phyloP scores from a whole-genome alignment of 768 basidiomycete genomes.

The Ramaria rubella region DNA sequence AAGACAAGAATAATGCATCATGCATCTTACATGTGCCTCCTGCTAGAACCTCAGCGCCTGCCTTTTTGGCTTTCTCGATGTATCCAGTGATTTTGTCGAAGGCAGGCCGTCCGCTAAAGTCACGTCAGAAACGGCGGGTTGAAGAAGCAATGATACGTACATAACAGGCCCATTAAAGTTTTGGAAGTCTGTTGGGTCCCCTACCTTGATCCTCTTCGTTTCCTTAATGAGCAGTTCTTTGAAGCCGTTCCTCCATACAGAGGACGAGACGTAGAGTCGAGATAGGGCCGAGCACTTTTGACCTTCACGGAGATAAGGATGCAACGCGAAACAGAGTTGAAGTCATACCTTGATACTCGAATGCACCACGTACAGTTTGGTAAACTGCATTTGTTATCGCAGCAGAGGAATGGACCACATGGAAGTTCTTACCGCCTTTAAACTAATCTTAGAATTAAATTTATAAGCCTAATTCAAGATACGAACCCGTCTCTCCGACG shows the following conservation, averaged over 20 bases:
- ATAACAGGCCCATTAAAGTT: constrained; percentile 98
- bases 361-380: constrained; percentile 81
- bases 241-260: constrained; percentile 82
- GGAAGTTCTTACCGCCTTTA: constrained; percentile 94
- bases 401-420: constrained; percentile 82
- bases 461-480: neutral
- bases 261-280: constrained; percentile 81
- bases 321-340: neutral
- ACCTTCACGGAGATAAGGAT: constrained; percentile 34
- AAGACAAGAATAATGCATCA: neutral
- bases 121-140: neutral
- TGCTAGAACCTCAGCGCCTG: constrained; percentile 82
- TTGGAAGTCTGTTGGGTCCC: constrained; percentile 62
- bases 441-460: neutral
- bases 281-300: constrained; percentile 98
- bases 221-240: constrained; percentile 70
- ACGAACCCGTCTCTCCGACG: constrained; percentile 83
- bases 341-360: constrained; percentile 84
- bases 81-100: constrained; percentile 83
- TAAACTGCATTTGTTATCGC: constrained; percentile 85
- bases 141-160: constrained; percentile 34
- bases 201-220: constrained; percentile 80
- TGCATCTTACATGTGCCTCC: constrained; percentile 64
- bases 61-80: constrained; percentile 78
- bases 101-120: constrained; percentile 66